Base-by-base conservation (phyloP, 805 yeast species). In the Saturnispora quitensis region DNA sequence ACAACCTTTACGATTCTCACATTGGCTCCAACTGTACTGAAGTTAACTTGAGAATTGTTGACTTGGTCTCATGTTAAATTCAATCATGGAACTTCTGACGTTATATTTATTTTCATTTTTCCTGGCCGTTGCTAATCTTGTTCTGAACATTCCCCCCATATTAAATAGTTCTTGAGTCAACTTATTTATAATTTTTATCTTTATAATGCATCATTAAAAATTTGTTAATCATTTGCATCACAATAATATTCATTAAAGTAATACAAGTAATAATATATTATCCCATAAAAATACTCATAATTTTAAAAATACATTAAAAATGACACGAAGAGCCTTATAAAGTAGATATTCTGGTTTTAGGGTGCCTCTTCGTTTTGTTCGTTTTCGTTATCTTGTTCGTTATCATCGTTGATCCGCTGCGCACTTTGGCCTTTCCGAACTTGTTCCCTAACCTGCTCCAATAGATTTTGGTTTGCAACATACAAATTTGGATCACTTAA, bases 1-100 rank as follows among this genome's bases (percentile, higher is more conserved):
- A 73, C 77, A 77, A 77, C 73, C 69, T 77, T 65, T 77, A 77
- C 66, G 78, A 75, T 60, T 68, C 75, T 64, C 62, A 68, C 50
- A 65, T 72, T 54, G 78, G 76, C 44, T 65, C 58, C 43, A 77
- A 73, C 60, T 76, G 80, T 68, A 56, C 63, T 47, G 68, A 72
- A 35, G 80, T 77, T 49, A 56, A 73, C 60, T 71, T 77, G 50
- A 61, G 60, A 43, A 62, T 76, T 57, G 72, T 76, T 51, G 75
- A 76, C 61, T 67, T 76, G 54, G 71, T 76, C 50, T 38, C 58
- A 12, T 76, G 80, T 66, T 75, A 71, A 60, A 28, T 42, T 17
- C 9, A 10, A 24, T 9, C 7, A 42, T 13, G 13, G 20, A 17
- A 38, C 6, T 18, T 38, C 42, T 38, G 20, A n/a, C 42, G 42